Conservation (phyloP, 345 rosid species). For the Microthlaspi erraticum region DNA sequence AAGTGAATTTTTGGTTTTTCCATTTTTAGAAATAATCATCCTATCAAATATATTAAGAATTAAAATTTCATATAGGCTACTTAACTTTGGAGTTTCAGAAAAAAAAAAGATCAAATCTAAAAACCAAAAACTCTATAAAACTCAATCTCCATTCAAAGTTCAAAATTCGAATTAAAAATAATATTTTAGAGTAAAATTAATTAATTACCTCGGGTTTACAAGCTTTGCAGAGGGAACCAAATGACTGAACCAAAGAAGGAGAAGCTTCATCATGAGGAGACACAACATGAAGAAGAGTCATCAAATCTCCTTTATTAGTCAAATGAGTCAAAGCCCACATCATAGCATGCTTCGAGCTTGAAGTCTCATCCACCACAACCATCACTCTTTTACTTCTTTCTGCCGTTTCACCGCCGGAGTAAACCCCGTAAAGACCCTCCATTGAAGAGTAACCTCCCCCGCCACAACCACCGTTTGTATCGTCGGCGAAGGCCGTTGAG, state of each 20-base stretch:
- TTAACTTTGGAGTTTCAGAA: too few relatives aligned
- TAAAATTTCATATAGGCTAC: too few relatives aligned
- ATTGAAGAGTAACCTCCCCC: slow-evolving; percentile 49
- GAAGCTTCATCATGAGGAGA: slow-evolving; percentile 46
- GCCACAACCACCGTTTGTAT: slow-evolving; percentile 22
- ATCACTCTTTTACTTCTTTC: slow-evolving; percentile 77
- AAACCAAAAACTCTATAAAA: not conserved
- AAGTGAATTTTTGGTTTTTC: not conserved
- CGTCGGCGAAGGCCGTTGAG: slow-evolving; percentile 39
- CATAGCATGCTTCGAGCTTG: slow-evolving; percentile 90
- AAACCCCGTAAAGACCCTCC: slow-evolving; percentile 56
- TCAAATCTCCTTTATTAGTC: slow-evolving; percentile 74
- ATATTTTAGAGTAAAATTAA: not conserved
- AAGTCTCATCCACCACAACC: slow-evolving; percentile 85
- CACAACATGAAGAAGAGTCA: slow-evolving; percentile 74
- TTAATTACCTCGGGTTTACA: slow-evolving; percentile 79
- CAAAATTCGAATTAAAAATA: not conserved
- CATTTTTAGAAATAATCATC: not conserved
- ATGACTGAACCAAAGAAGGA: slow-evolving; percentile 66
- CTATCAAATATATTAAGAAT: not conserved
- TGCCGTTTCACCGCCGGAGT: slow-evolving; percentile 46
- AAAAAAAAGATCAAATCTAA: not conserved
- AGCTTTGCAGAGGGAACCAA: slow-evolving; percentile 92
- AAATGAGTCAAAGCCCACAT: slow-evolving; percentile 97
- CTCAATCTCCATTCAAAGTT: not conserved